Conservation (phyloP, 306 rosid genomes). For the Lablab purpureus region DNA sequence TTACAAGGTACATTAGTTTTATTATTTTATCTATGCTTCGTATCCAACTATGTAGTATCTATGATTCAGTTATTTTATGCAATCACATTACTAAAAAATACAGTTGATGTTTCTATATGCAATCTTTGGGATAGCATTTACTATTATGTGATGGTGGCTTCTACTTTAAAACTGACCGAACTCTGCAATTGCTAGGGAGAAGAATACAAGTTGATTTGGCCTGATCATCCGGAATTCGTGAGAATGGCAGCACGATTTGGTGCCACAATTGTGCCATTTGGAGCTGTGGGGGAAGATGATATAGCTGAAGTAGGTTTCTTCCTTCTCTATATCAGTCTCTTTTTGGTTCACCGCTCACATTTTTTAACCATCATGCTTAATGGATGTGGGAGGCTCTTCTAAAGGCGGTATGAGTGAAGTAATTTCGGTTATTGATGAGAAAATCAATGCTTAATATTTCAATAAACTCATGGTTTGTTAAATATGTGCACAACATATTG, state of each 20-base stretch:
- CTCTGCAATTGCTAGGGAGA: conserved; percentile 70
- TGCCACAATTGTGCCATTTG: conserved; percentile 95
- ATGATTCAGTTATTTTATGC: conserved; percentile 22
- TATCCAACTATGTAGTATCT: conserved; percentile 8
- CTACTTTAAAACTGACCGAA: conserved; percentile 22
- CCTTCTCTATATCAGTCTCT: conserved; percentile 32
- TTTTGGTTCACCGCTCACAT: neutral
- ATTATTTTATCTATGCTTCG: conserved; percentile 13
- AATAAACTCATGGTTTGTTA: neutral
- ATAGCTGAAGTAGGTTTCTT: conserved; percentile 66
- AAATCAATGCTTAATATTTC: neutral
- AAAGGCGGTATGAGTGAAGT: neutral
- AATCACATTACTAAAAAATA: neutral
- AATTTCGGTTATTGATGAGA: neutral
- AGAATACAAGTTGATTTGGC: conserved; percentile 89
- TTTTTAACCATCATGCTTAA: neutral
- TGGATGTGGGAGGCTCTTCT: neutral
- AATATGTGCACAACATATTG: neutral
- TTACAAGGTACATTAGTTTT: conserved; percentile 67
- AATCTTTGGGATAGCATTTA: conserved; percentile 23
- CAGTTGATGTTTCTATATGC: neutral
- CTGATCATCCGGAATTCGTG: conserved; percentile 85
- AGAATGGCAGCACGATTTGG: conserved; percentile 97
- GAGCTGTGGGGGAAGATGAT: conserved; percentile 96
- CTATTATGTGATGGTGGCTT: conserved; percentile 12